Percentiles rank a stretch among this genome's conserved stretches.
Conservation (phyloP, 495 filamentous ascomycete genomes). For the Aspergillus indologenus region DNA sequence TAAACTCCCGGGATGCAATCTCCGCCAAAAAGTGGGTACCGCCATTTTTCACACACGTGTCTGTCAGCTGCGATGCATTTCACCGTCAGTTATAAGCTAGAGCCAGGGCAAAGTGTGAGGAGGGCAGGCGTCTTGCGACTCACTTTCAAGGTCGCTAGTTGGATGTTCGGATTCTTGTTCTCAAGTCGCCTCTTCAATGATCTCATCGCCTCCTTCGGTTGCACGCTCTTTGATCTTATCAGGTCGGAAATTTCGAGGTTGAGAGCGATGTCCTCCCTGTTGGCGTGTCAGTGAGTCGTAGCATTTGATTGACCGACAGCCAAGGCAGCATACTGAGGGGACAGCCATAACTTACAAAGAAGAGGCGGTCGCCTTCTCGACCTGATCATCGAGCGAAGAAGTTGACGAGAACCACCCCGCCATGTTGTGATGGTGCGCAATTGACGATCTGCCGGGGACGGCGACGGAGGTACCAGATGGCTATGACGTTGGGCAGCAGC, state of each 20-base stretch:
- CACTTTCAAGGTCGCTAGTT: conserved; percentile 89
- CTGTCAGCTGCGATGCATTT: conserved; percentile 62
- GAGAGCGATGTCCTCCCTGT: conserved; percentile 89
- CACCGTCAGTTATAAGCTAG: background rate
- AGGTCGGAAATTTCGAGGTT: conserved; percentile 97
- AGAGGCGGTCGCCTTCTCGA: conserved; percentile 89
- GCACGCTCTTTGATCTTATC: conserved; percentile 93
- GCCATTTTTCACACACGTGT: conserved; percentile 98
- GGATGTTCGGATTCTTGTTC: conserved; percentile 94
- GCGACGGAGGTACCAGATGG: background rate
- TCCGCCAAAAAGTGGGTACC: conserved; percentile 94
- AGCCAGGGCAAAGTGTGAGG: background rate
- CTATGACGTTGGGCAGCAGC: conserved; percentile 28
- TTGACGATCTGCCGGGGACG: conserved; percentile 6
- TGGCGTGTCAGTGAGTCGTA: background rate
- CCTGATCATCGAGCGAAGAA: conserved; percentile 89
- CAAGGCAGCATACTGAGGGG: background rate
- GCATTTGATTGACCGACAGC: conserved; percentile 8
- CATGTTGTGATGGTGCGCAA: conserved; percentile 55
- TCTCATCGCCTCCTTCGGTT: conserved; percentile 95
- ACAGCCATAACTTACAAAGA: conserved; percentile 62
- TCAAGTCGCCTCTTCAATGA: conserved; percentile 90
- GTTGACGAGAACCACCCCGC: conserved; percentile 87
- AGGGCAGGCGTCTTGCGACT: conserved; percentile 10
- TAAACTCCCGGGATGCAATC: conserved; percentile 94